A percentile compares a stretch with the other conserved stretches of the same genome.
Evolutionary conservation across 2,329 filamentous ascomycete genomes (phyloP).

Genomic region (Teratosphaeriaceae sp.): DNA sequence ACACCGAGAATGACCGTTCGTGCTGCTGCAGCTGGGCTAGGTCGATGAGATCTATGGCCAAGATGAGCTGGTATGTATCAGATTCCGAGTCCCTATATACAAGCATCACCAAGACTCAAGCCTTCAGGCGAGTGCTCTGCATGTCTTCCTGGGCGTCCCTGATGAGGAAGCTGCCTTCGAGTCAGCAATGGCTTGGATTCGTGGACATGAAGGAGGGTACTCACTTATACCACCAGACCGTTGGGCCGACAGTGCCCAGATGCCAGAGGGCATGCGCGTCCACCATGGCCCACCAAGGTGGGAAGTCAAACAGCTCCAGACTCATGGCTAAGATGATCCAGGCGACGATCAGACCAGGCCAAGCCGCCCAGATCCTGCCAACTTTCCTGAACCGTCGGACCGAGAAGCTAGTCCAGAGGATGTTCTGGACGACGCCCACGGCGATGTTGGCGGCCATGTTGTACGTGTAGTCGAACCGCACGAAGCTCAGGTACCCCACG

Average conservation of each 20-base stretch:
- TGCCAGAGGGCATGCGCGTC: conserved; percentile 98
- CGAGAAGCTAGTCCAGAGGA: conserved; percentile 82
- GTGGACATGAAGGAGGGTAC: conserved; percentile 35
- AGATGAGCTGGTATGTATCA: background rate
- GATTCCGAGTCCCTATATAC: background rate
- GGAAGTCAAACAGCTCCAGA: conserved; percentile 89
- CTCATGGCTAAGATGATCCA: conserved; percentile 95
- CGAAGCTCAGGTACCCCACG: conserved; percentile 75
- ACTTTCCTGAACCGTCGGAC: conserved; percentile 65
- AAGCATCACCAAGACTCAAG: conserved; percentile 31
- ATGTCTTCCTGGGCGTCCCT: conserved; percentile 82
- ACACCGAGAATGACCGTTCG: no score
- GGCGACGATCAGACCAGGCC: conserved; percentile 84
- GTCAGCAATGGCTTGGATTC: conserved; percentile 13
- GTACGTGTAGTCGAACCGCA: conserved; percentile 92
- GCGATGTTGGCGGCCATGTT: conserved; percentile 95
- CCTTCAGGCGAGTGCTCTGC: conserved; percentile 65
- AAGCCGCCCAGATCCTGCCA: conserved; percentile 71
- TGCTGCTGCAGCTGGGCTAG: no score
- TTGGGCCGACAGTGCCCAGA: conserved; percentile 81
- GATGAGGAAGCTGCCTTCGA: conserved; percentile 63
- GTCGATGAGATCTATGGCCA: no score
- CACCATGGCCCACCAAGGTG: conserved; percentile 71
- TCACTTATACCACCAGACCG: conserved; percentile 90
- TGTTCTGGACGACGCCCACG: conserved; percentile 71